A percentile compares a stretch with the other conserved stretches of the same genome.
Conservation (phyloP, 2,329 filamentous ascomycete genomes). For the Fusarium guadeloupense region DNA sequence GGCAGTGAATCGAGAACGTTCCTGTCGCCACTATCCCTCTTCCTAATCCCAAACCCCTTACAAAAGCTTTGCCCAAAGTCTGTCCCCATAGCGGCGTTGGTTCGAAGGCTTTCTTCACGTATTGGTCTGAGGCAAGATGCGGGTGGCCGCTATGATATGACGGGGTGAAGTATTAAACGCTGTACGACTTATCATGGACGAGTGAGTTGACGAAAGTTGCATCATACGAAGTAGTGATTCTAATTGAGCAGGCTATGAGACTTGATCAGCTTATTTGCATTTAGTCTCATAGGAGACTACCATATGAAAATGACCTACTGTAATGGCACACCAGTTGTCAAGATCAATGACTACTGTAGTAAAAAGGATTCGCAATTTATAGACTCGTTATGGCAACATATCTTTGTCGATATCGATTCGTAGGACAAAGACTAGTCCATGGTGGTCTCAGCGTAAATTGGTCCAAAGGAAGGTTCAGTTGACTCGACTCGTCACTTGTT, state of each 20-base stretch:
- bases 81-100: slow-evolving; percentile 41
- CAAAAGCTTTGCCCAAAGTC: slow-evolving; percentile 36
- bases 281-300: slow-evolving; percentile 12
- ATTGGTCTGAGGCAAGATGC: slow-evolving; percentile 30
- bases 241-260: slow-evolving; percentile 5
- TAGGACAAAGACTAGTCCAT: slow-evolving; percentile 28
- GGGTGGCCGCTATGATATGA: slow-evolving; percentile 25
- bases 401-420: slow-evolving; percentile 18
- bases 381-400: slow-evolving; percentile 18
- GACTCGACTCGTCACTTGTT: slow-evolving; percentile 28
- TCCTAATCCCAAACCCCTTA: slow-evolving; percentile 37
- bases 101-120: slow-evolving; percentile 22
- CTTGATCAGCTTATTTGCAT: slow-evolving; percentile 24
- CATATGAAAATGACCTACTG: slow-evolving; percentile 5
- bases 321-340: not conserved
- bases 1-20: slow-evolving; percentile 39
- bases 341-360: slow-evolving; percentile 21
- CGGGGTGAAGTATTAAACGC: slow-evolving; percentile 35
- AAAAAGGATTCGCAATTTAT: slow-evolving; percentile 14
- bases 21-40: slow-evolving; percentile 33
- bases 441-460: slow-evolving; percentile 8
- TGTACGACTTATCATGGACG: slow-evolving; percentile 37
- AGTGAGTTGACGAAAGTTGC: slow-evolving; percentile 40
- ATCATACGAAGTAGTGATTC: slow-evolving; percentile 34
- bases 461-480: slow-evolving; percentile 26